These are phyloP conservation scores for Globisporangium megalacanthum DNA, from an alignment of 352 stramenopile species.

Conservation along the genomic window DNA sequence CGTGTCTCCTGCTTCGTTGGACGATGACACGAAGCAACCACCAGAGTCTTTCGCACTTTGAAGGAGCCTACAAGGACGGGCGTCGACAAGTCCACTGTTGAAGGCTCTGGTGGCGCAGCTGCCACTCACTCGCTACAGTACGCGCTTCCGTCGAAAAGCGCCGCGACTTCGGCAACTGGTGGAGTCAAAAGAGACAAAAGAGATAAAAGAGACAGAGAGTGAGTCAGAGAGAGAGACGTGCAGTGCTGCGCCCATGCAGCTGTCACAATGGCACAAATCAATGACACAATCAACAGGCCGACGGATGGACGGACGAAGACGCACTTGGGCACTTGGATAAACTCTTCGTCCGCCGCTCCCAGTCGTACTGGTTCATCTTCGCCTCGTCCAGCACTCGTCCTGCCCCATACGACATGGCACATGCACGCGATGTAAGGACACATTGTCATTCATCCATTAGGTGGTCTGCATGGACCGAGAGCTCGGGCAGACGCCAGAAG, in stretches of 20 bases:
- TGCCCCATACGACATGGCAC: not conserved
- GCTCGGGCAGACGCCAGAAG: no score
- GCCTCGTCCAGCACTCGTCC: conserved; percentile 53
- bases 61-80: not conserved
- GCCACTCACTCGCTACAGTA: not conserved
- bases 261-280: not conserved
- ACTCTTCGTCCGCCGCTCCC: conserved; percentile 61
- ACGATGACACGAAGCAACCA: no score
- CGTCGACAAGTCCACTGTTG: not conserved
- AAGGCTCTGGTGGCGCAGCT: not conserved
- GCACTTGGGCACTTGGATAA: conserved; percentile 52
- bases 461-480: no score
- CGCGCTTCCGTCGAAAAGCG: conserved; percentile 25
- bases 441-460: no score
- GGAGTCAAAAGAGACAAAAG: no score
- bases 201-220: no score
- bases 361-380: conserved; percentile 43
- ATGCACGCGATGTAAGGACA: not conserved
- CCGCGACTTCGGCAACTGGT: conserved; percentile 57
- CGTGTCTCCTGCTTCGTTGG: no score
- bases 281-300: no score
- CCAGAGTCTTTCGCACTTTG: not conserved
- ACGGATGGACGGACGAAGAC: no score
- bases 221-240: no score
- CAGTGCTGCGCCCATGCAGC: not conserved